Base-by-base conservation (phyloP, 306 rosid genomes). In the Malus fusca region DNA sequence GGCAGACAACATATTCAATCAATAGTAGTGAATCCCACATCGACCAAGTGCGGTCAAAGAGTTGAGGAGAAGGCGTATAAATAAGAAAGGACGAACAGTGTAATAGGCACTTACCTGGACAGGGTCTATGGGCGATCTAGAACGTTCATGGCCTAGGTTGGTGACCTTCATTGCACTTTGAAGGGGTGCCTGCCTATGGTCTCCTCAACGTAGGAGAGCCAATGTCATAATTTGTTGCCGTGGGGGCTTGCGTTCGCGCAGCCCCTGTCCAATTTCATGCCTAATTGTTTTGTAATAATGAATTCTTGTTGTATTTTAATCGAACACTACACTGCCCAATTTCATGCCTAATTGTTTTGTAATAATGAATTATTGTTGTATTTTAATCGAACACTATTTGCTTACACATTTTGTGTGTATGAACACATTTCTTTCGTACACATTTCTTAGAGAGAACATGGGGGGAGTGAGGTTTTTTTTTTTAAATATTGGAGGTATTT, bases 201-300 rank as follows among this genome's bases (percentile, higher is more conserved):
- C 84, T 84, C 69, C 83, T 69, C 80, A 46, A 15, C 1, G 82
- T 3, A 66, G 85, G 72, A 79, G 90, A 86, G 62, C 84, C 87
- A 77, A 84, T 85, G 81, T 90, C 87, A 82, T 82, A 63, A 87
- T 91, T 87, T 91, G 83, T 88, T 60, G 68, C 11, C 15, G 79
- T 7, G 82, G 89, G 84, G 87, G 85, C 91, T 72, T 84, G 91
- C 85, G 89, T 87, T 67, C 79, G 91, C 83, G 90, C 88, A 66
- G 89, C 89, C 89, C 84, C 82, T 77, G 4, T 31, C 77, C 19
- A 71, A 75, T 18, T 33, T 3, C 0, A 3, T n/a, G 26, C 2
- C 1, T 9, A 28, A 8, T 3, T 18, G 22, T 46, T n/a, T 63
- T 2, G 1, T 8, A 6, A 0, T 2, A 0, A 4, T 1, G 5